These are phyloP conservation scores for Xerocomus nothofagi DNA, from an alignment of 1,284 basidiomycete species.

Conservation along the genomic window DNA sequence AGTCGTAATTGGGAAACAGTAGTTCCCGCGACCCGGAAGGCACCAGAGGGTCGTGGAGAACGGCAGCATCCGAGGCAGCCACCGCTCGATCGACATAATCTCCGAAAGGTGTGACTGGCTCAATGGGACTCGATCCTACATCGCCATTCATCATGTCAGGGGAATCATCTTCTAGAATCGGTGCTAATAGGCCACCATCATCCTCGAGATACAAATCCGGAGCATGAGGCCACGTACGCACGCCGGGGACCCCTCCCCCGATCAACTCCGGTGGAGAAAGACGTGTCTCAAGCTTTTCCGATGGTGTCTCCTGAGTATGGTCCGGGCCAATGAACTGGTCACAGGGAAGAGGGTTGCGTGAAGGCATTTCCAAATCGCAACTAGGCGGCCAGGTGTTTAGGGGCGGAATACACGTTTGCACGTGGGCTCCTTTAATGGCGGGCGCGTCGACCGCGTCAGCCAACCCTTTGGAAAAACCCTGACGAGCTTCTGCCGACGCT, in stretches of 20 bases:
- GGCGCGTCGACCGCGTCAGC: constrained; percentile 63
- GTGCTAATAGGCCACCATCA: constrained; percentile 56
- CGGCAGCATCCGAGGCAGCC: constrained; percentile 39
- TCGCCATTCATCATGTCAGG: constrained; percentile 55
- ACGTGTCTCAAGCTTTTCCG: constrained; percentile 28
- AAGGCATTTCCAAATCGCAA: constrained; percentile 20
- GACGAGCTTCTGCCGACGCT: constrained; percentile 21
- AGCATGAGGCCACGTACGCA: constrained; percentile 22
- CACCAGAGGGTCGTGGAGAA: constrained; percentile 22
- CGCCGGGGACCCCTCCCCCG: constrained; percentile 1
- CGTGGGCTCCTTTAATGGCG: constrained; percentile 79
- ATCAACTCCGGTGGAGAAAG: constrained; percentile 16
- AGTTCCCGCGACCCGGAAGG: constrained; percentile 24
- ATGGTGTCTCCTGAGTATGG: background rate
- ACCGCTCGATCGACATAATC: constrained; percentile 73
- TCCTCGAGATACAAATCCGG: constrained; percentile 25
- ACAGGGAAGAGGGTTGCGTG: constrained; percentile 9
- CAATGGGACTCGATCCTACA: constrained; percentile 62
- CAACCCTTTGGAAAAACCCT: constrained; percentile 75
- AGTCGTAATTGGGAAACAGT: constrained; percentile 20
- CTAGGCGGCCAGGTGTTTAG: constrained; percentile 40
- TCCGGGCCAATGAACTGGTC: constrained; percentile 46
- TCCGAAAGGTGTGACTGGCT: constrained; percentile 71
- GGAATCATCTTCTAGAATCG: constrained; percentile 65
- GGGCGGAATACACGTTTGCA: constrained; percentile 82